Conservation (phyloP, 2,329 filamentous ascomycete genomes). For the Amphichorda felina region DNA sequence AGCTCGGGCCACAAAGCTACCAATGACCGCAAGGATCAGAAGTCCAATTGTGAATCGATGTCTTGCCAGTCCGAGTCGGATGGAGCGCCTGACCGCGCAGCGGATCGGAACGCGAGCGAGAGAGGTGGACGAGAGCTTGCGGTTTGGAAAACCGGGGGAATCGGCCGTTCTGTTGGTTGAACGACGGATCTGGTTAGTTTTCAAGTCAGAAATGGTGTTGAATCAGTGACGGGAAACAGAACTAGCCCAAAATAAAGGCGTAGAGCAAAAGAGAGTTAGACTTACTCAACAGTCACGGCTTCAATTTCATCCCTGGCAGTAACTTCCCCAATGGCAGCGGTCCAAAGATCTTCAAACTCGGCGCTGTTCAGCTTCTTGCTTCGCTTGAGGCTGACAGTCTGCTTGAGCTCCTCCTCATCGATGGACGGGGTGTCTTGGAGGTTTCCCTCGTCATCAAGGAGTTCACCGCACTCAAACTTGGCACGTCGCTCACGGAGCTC, state of each 20-base stretch:
- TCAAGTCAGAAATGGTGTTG: conserved; percentile 36
- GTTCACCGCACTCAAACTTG: conserved; percentile 79
- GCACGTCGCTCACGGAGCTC: conserved; percentile 76
- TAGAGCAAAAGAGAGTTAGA: conserved; percentile 13
- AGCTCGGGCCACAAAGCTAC: conserved; percentile 50
- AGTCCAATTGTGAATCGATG: conserved; percentile 75
- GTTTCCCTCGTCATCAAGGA: conserved; percentile 48
- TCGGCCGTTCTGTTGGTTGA: conserved; percentile 59
- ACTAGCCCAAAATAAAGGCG: conserved; percentile 6
- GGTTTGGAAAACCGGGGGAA: conserved; percentile 48
- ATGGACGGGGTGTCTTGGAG: conserved; percentile 45
- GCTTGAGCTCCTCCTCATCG: conserved; percentile 64
- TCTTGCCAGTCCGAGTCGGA: conserved; percentile 72
- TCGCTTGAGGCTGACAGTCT: conserved; percentile 61
- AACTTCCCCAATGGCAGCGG: conserved; percentile 61
- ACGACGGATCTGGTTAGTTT: conserved; percentile 84
- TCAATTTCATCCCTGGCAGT: conserved; percentile 49
- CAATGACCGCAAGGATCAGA: conserved; percentile 38
- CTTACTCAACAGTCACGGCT: conserved; percentile 39
- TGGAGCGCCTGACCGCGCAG: conserved; percentile 67
- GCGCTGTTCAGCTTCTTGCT: conserved; percentile 74
- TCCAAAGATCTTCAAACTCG: conserved; percentile 87
- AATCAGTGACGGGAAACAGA: conserved; percentile 10
- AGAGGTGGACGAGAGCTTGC: conserved; percentile 70
- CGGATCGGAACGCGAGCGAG: conserved; percentile 82